A percentile compares a stretch with the other conserved stretches of the same genome.
phyloP scores from a whole-genome alignment of 2,329 filamentous ascomycete genomes.

The Graphilbum ipis-grandicollis region DNA sequence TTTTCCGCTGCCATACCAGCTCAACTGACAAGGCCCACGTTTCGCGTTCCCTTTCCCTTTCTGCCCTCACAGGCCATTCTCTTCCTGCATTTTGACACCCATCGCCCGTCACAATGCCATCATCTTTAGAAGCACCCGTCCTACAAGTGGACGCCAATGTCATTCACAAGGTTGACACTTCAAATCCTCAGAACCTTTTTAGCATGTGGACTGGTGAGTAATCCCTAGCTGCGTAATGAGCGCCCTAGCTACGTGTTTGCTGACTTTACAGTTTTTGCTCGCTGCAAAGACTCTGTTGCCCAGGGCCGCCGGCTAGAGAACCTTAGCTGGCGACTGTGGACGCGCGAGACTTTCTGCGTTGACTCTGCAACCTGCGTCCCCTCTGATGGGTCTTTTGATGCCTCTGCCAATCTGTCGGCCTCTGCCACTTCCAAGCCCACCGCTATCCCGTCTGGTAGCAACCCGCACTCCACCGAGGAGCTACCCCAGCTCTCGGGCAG shows the following conservation, averaged over 20 bases:
- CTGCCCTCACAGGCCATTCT: neutral
- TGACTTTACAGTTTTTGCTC: conserved; percentile 69
- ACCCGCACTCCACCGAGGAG: conserved; percentile 24
- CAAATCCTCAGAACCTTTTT: conserved; percentile 82
- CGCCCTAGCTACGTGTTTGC: no score
- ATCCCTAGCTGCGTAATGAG: no score
- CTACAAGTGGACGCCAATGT: conserved; percentile 81
- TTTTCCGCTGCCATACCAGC: neutral
- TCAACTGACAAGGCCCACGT: neutral
- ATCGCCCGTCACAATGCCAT: conserved; percentile 56
- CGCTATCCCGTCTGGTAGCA: conserved; percentile 23
- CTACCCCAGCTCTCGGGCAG: conserved; percentile 61
- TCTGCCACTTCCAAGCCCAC: conserved; percentile 24
- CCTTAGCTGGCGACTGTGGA: conserved; percentile 91
- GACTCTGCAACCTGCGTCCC: conserved; percentile 28
- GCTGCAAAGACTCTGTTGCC: conserved; percentile 85
- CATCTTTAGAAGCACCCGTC: conserved; percentile 67
- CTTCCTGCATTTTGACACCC: conserved; percentile 3
- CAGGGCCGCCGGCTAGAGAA: conserved; percentile 88
- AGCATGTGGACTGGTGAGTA: conserved; percentile 90
- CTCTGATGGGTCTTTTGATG: conserved; percentile 23
- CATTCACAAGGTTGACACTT: conserved; percentile 87
- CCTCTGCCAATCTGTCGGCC: conserved; percentile 12
- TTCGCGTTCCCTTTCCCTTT: no score
- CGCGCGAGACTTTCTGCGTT: conserved; percentile 80